These are phyloP conservation scores for Erythrobasidium hasegawianum DNA, from an alignment of 1,284 basidiomycete genomes.

Conservation along the genomic window DNA sequence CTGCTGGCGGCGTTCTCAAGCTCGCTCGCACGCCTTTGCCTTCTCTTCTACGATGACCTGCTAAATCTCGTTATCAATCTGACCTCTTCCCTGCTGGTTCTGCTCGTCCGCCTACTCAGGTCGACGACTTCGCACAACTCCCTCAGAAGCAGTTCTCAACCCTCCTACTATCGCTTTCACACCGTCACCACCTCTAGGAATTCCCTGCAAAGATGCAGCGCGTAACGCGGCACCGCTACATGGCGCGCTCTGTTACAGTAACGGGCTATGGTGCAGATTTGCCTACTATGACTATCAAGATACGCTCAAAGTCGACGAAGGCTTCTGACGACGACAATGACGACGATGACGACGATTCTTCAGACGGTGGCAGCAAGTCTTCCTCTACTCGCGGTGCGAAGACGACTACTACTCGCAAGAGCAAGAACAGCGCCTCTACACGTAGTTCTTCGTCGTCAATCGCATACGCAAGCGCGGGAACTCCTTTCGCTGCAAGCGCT, in stretches of 20 bases:
- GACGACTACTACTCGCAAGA: neutral
- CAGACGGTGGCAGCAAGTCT: too few relatives aligned
- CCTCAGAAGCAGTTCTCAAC: too few relatives aligned
- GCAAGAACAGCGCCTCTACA: neutral
- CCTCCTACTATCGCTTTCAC: too few relatives aligned
- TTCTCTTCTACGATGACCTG: too few relatives aligned
- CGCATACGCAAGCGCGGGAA: neutral
- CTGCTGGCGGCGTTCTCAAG: too few relatives aligned
- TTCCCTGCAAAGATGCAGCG: too few relatives aligned
- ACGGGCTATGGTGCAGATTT: neutral
- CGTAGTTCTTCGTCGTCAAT: neutral
- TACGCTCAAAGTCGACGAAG: neutral
- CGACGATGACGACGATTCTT: neutral
- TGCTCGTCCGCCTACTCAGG: too few relatives aligned
- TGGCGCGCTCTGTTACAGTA: neutral
- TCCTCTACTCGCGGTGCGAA: neutral
- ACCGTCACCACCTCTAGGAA: too few relatives aligned
- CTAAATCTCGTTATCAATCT: too few relatives aligned
- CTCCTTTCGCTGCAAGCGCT: neutral
- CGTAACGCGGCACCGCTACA: neutral
- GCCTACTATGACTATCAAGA: neutral
- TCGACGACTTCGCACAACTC: too few relatives aligned
- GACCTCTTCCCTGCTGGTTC: too few relatives aligned
- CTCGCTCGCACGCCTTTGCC: too few relatives aligned
- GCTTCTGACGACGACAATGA: neutral